Base-by-base conservation (phyloP, 106 monocot genomes). In the Vanilla planifolia region DNA sequence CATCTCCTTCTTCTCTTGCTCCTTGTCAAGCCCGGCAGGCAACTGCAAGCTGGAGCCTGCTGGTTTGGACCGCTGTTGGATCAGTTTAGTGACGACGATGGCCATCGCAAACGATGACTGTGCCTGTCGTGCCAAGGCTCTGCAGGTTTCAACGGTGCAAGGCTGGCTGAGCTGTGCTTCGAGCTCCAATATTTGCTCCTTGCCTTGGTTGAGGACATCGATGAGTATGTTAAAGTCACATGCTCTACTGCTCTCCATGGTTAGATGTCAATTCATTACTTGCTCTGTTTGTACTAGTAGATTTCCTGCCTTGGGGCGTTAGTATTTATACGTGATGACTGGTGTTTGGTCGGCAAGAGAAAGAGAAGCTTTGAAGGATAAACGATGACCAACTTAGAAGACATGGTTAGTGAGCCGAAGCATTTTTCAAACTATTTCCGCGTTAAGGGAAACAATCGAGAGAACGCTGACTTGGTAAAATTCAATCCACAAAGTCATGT, bases 151-250 rank as follows among this genome's bases (percentile, higher is more conserved):
- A 7, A 11, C 33, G 4, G 46, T 6, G 24, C 21, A 24, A 17
- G 40, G 53, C n/a, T 62, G 59, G 14, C 45, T 48, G 16, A 78
- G 62, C 16, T 67, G 46, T 10, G 65, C 33, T 13, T 50, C 55
- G 28, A 91, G 90, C 51, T 73, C 67, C 61, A 65, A 51, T 3
- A 42, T 36, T 30, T 75, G 30, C 33, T 79, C 55, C 24, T 75
- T 46, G 16, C 74, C 79, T 55, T 75, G 44, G 15, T 51, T 39
- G 7, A 79, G 66, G 48, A 70, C 48, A n/a, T 6, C n/a, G 8
- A 75, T 35, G 2, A 79, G 65, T 51, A 16, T 0, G 6, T 51
- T 66, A 16, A 35, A 25, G 19, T 77, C 68, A 41, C 4, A 47
- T 7, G 47, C 20, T 47, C 0, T 6, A 6, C 47, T 47, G 2